Conservation (phyloP, 2,329 filamentous ascomycete genomes). For the Colletotrichum echinochloae region DNA sequence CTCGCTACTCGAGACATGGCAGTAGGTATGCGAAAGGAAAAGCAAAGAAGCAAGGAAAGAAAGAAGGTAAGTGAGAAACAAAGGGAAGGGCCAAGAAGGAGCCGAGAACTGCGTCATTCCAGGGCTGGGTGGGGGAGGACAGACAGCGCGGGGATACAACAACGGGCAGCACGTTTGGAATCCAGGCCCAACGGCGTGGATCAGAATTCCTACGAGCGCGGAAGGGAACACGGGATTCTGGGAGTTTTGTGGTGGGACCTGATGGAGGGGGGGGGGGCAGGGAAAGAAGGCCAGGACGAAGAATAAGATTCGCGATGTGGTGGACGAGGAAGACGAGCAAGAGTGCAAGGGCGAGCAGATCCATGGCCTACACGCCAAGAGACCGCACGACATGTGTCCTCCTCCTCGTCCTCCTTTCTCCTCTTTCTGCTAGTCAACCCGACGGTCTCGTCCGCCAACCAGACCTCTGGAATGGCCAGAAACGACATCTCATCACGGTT, state of each 20-base stretch:
- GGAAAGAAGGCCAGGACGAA: too few relatives aligned
- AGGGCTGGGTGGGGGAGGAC: background rate
- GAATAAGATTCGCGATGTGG: background rate
- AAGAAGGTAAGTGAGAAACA: too few relatives aligned
- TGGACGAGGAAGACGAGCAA: background rate
- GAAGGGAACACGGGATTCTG: background rate
- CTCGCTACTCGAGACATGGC: background rate
- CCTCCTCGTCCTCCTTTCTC: conserved; percentile 10
- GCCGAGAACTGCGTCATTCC: background rate
- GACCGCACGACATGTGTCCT: conserved; percentile 14
- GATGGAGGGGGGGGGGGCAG: conserved; percentile 1
- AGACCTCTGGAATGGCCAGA: conserved; percentile 23
- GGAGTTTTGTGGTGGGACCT: background rate
- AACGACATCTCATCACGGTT: conserved; percentile 9
- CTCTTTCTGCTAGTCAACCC: background rate
- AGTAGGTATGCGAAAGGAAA: background rate
- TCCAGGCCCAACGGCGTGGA: conserved; percentile 28
- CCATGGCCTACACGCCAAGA: background rate
- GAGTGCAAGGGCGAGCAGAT: background rate
- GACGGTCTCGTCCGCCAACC: background rate
- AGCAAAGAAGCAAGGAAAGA: background rate
- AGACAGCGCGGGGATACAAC: background rate
- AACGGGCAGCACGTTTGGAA: conserved; percentile 14
- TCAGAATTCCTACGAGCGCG: conserved; percentile 18
- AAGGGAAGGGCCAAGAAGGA: background rate